Evolutionary conservation across 2,329 filamentous ascomycete species (phyloP), one percentile per base, ranked within the genome.

Genomic region (Amauroascus verrucosus): DNA sequence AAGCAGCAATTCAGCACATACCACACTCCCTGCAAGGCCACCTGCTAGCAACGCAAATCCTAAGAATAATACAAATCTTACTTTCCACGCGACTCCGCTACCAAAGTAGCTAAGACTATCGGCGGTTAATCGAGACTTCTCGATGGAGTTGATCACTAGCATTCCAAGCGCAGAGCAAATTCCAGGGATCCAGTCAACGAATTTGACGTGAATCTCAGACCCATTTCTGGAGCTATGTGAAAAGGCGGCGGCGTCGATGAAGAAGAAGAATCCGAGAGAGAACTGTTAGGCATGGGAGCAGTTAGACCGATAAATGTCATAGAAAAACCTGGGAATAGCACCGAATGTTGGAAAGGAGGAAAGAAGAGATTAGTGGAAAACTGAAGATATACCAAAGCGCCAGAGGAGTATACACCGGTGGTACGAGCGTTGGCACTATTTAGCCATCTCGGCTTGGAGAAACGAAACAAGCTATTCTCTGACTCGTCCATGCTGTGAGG

Each of bases 101-200:
- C 82, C 82, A 48, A 74, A 77, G 67, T 85, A 85, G 55, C 76
- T 80, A 64, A 81, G 85, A 63, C 73, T 79, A 64, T 85, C 82
- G 32, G 79, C 80, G 37, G 75, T 77, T 53, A 86, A 67, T 38
- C 81, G 74, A 24, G 79, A 77, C 70, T 85, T 85, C 63, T 86
- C 82, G 63, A 86, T 85, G 57, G 76, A 81, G 68, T 85, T 85
- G 73, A 85, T 85, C 61, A 85, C 80, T 48, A 85, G 75, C 82
- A 85, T 85, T 56, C 82, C 82, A 30, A 85, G 74, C 56, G 79
- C 75, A 41, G 79, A 83, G 73, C 83, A 85, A 69, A 86, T 85
- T 56, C 78, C 77, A 2, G 82, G 83, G 60, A 86, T 82, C 82
- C 82, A 86, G 72, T 86, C 82, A 59, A 85, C 76, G 67, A 85